phyloP scores from a whole-genome alignment of 306 rosid genomes.

The Cucumis sativus region Cucumber_9930_V3 NC_026659.2:727001-727500 shows the following conservation, averaged over 20 bases:
- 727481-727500: conserved; percentile 53
- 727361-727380: neutral
- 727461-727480: neutral
- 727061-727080: neutral
- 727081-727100: neutral
- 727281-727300: neutral
- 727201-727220: neutral
- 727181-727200: neutral
- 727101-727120: neutral
- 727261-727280: neutral
- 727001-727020: neutral
- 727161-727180: neutral
- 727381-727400: neutral
- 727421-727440: neutral
- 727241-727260: neutral
- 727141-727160: neutral
- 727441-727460: neutral
- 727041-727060: neutral
- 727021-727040: neutral
- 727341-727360: neutral
- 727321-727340: neutral
- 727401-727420: neutral
- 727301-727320: neutral
- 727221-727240: neutral
- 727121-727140: neutral